Conservation (phyloP, 106 monocot genomes). For the Dendrobium nobile region DNA sequence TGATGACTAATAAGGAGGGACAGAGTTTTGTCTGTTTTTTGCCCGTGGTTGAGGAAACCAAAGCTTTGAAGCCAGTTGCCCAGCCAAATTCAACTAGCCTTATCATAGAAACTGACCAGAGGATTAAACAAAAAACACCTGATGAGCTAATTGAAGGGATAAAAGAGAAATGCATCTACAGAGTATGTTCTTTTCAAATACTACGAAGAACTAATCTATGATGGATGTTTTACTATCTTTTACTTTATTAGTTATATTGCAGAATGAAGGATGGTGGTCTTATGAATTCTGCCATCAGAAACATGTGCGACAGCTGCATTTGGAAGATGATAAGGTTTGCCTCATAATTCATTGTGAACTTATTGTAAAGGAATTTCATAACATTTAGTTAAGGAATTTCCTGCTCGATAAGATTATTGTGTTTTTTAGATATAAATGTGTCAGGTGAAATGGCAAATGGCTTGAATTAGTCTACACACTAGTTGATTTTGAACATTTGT, state of each 20-base stretch:
- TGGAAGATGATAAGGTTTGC: constrained; percentile 63
- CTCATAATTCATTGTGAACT: background rate
- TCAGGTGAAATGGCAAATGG: no score
- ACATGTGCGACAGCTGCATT: constrained; percentile 62
- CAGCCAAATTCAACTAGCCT: constrained; percentile 57
- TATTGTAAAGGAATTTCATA: no score
- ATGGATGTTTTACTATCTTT: background rate
- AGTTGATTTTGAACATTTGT: no score
- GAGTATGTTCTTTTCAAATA: constrained; percentile 31
- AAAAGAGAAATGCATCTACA: constrained; percentile 65
- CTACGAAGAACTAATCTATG: background rate
- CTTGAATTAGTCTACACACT: no score
- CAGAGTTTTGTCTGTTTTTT: constrained; percentile 61
- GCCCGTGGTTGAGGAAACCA: constrained; percentile 70
- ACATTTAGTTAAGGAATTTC: no score
- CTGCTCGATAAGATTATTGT: no score
- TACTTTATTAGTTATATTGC: constrained; percentile 3
- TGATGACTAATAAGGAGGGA: constrained; percentile 70
- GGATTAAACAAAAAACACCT: constrained; percentile 67
- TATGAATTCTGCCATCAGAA: constrained; percentile 85
- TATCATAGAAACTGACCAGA: constrained; percentile 46
- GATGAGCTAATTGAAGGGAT: constrained; percentile 79
- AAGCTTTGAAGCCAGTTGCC: constrained; percentile 24
- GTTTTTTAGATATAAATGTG: no score
- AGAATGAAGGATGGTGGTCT: constrained; percentile 95